These are phyloP conservation scores for Penicillium goetzii DNA, from an alignment of 495 filamentous ascomycete genomes.

Conservation along the genomic window DNA sequence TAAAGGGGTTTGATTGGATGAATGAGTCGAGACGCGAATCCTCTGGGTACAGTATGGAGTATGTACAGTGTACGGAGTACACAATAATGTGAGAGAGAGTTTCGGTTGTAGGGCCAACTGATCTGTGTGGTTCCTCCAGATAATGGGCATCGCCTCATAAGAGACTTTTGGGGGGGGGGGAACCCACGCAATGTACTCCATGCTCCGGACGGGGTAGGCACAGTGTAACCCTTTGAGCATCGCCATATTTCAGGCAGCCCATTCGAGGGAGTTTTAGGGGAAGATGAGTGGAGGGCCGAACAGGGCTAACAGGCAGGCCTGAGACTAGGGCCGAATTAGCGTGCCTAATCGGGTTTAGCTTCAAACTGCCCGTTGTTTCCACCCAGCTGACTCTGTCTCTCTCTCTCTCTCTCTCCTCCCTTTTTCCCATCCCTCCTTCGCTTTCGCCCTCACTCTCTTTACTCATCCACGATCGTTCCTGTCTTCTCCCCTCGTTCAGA, in stretches of 20 bases:
- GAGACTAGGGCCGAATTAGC: slow-evolving; percentile 23
- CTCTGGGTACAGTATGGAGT: background rate
- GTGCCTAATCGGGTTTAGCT: slow-evolving; percentile 24
- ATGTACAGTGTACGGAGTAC: background rate
- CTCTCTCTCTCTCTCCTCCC: slow-evolving; percentile 16
- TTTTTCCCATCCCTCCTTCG: slow-evolving; percentile 22
- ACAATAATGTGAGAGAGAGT: background rate
- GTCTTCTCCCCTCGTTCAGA: slow-evolving; percentile 23
- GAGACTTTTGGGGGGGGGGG: too few relatives aligned
- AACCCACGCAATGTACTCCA: background rate
- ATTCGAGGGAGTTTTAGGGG: background rate
- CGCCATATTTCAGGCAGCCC: background rate
- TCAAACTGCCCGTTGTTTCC: background rate
- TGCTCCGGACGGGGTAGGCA: background rate
- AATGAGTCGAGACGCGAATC: background rate
- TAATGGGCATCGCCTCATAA: too few relatives aligned
- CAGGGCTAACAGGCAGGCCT: background rate
- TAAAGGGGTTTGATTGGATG: background rate
- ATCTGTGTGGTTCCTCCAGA: too few relatives aligned
- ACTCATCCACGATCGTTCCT: slow-evolving; percentile 23
- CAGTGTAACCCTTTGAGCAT: background rate
- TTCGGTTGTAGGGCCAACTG: background rate
- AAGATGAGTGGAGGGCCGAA: slow-evolving; percentile 5
- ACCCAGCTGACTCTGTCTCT: background rate
- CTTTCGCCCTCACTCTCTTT: background rate